A percentile compares a stretch with the other conserved stretches of the same genome.
These are phyloP conservation scores for Fusarium longipes DNA, from an alignment of 2,329 filamentous ascomycete species.

Conservation along the genomic window DNA sequence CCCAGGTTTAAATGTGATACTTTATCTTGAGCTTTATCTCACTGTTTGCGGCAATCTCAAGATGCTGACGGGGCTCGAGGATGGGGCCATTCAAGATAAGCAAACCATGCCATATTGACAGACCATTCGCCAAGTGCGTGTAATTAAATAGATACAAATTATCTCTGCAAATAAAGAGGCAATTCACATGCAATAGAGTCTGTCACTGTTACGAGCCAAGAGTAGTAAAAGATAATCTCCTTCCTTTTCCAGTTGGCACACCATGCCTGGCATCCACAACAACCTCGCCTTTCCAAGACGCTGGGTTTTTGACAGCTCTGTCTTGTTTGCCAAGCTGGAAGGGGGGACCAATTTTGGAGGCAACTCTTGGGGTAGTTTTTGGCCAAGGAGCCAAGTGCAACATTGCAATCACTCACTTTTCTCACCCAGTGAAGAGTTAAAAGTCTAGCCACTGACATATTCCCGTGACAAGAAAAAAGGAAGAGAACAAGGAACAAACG, in stretches of 20 bases:
- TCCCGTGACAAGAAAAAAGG: neutral
- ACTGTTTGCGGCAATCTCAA: neutral
- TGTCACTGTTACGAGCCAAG: neutral
- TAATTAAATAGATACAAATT: neutral
- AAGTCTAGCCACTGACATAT: neutral
- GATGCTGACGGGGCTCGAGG: neutral
- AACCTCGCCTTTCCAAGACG: conserved; percentile 5
- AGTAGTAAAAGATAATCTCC: conserved; percentile 1
- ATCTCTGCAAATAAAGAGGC: neutral
- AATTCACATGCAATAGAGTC: neutral
- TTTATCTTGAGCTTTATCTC: conserved; percentile 2
- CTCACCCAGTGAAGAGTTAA: neutral
- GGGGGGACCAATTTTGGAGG: conserved; percentile 6
- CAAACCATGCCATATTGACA: neutral
- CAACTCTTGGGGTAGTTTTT: conserved; percentile 16
- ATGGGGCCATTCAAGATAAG: neutral
- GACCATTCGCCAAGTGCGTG: neutral
- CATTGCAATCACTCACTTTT: neutral
- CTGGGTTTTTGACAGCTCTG: conserved; percentile 32
- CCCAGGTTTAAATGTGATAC: conserved; percentile 5
- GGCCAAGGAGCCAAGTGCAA: neutral
- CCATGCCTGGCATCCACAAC: too few species aligned
- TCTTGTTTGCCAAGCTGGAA: conserved; percentile 10
- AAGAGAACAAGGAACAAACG: neutral
- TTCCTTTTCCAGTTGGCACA: conserved; percentile 26